phyloP scores from a whole-genome alignment of 495 filamentous ascomycete genomes.

The Neurospora intermedia region DNA sequence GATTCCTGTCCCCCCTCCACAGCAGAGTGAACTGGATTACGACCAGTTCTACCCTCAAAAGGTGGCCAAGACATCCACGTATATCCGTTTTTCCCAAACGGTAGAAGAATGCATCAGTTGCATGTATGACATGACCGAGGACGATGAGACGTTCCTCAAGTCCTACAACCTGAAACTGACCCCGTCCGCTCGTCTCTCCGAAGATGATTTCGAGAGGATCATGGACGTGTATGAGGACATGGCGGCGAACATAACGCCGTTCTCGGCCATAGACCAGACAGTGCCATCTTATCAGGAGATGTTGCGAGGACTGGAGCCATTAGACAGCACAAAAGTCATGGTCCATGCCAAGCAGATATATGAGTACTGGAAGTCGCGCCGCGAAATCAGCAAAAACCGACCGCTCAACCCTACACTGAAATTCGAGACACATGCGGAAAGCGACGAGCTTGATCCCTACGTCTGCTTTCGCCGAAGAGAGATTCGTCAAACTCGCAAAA shows the following conservation, averaged over 20 bases:
- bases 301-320: slow-evolving; percentile 63
- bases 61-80: slow-evolving; percentile 77
- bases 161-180: slow-evolving; percentile 68
- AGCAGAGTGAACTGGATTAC: slow-evolving; percentile 74
- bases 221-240: slow-evolving; percentile 94
- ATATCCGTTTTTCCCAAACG: slow-evolving; percentile 95
- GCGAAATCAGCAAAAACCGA: slow-evolving; percentile 53
- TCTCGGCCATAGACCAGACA: slow-evolving; percentile 76
- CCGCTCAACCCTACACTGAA: slow-evolving; percentile 68
- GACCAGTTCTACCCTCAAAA: slow-evolving; percentile 70
- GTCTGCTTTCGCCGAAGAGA: slow-evolving; percentile 97
- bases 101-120: slow-evolving; percentile 82
- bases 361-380: slow-evolving; percentile 75
- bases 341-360: slow-evolving; percentile 78
- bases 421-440: slow-evolving; percentile 86
- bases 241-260: slow-evolving; percentile 69
- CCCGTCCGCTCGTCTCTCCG: slow-evolving; percentile 55
- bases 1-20: slow-evolving; percentile 74
- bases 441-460: slow-evolving; percentile 91
- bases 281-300: slow-evolving; percentile 73
- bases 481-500: slow-evolving; percentile 88
- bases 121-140: slow-evolving; percentile 84
- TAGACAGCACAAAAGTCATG: slow-evolving; percentile 52
- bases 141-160: slow-evolving; percentile 78
- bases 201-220: slow-evolving; percentile 84